Evolutionary conservation across 2,329 filamentous ascomycete genomes (phyloP), one percentile per base, ranked within the genome.

Genomic region (Aspergillus phoenicis): DNA sequence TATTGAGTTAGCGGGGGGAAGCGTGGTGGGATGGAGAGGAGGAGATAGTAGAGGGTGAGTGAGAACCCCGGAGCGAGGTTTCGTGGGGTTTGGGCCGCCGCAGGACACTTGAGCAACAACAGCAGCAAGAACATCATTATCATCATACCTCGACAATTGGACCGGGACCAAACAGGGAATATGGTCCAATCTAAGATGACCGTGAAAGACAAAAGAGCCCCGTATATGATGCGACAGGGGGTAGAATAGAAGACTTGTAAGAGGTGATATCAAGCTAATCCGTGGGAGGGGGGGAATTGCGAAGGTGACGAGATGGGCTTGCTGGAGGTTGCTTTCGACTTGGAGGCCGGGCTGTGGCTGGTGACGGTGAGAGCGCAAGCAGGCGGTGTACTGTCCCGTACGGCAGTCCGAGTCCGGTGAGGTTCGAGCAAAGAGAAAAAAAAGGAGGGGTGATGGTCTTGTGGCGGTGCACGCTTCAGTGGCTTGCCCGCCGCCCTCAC

Each of bases 51-150:
- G 33, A 36, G 65, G 62, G 66, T 65, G 58, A 66, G 64, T 36
- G 61, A 62, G 60, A 56, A 55, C 66, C 64, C 68, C 68, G 67
- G 70, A 68, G 68, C 63, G 73, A 74, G 70, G 72, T 71, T 75
- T 74, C 72, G 73, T 74, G 73, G 73, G 74, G 73, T 71, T 71
- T 74, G 72, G 72, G 71, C 67, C 64, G 73, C 71, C 70, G 70
- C 72, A 71, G 70, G 62, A 66, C 67, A 71, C 64, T 64, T 62
- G 66, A 63, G 65, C 60, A 64, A 62, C 52, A 66, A 60, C 61
- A 66, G 58, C 41, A 66, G 54, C 48, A 41, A 45, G 41, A 61
- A 59, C 30, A 67, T 13, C 33, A 33, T 8, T 30, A 30, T 36
- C 11, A 36, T 62, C 68, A 67, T 70, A 73, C 69, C 68, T 70